These are phyloP conservation scores for Linum usitatissimum DNA, from an alignment of 345 rosid genomes.

Conservation along the genomic window DNA sequence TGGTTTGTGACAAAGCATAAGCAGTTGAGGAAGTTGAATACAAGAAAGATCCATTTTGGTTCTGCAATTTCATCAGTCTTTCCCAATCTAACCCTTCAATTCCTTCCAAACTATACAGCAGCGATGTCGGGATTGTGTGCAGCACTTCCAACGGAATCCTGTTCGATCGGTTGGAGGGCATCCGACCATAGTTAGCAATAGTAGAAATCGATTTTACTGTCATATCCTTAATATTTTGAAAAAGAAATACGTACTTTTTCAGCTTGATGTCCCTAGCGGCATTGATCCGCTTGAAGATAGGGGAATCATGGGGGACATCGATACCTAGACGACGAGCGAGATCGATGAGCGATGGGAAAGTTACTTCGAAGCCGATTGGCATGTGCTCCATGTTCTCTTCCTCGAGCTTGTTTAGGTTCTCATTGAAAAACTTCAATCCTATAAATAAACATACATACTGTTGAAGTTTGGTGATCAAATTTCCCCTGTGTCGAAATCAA, in stretches of 20 bases:
- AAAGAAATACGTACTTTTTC: constrained; percentile 33
- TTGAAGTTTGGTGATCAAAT: too few relatives aligned
- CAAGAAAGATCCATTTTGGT: constrained; percentile 75
- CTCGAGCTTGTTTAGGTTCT: constrained; percentile 51
- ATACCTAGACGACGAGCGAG: constrained; percentile 45
- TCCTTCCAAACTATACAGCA: constrained; percentile 92
- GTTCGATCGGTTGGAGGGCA: constrained; percentile 1
- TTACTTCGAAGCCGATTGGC: constrained; percentile 95
- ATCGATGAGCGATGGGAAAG: constrained; percentile 77
- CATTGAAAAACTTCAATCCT: constrained; percentile 58
- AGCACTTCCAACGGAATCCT: constrained; percentile 85
- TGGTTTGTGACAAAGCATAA: constrained; percentile 72
- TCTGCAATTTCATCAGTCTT: constrained; percentile 64
- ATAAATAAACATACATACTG: too few relatives aligned
- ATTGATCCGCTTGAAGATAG: constrained; percentile 39
- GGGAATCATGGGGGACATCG: constrained; percentile 48
- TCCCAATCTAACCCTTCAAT: constrained; percentile 75
- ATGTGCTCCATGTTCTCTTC: constrained; percentile 69
- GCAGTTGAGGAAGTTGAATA: constrained; percentile 96
- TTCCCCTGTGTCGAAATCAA: too few relatives aligned
- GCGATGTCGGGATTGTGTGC: constrained; percentile 28
- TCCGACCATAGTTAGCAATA: too few relatives aligned
- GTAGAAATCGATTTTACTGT: too few relatives aligned
- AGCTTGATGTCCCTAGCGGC: constrained; percentile 60
- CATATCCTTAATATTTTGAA: too few relatives aligned